Percentiles rank a stretch among this genome's conserved stretches.
Conservation (phyloP, 768 basidiomycete genomes). For the Candolleomyces aberdarensis region DNA sequence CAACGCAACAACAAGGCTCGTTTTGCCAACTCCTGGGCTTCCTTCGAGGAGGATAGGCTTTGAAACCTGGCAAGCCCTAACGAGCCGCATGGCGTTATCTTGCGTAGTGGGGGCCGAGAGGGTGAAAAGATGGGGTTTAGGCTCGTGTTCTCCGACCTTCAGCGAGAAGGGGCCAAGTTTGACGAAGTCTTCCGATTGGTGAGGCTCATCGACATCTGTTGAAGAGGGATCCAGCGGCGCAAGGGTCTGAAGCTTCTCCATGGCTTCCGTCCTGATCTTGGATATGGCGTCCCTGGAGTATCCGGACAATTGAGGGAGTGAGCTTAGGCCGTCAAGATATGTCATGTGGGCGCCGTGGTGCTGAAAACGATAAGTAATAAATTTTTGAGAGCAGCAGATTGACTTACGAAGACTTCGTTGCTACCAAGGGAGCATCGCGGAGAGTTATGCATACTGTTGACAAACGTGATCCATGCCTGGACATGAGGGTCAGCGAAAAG, state of each 20-base stretch:
- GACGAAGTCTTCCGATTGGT: conserved; percentile 35
- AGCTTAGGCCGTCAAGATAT: conserved; percentile 83
- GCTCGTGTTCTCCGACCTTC: conserved; percentile 47
- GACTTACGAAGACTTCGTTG: conserved; percentile 66
- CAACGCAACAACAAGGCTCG: conserved; percentile 85
- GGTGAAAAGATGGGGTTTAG: conserved; percentile 55
- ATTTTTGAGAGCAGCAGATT: background rate
- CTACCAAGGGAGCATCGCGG: conserved; percentile 12
- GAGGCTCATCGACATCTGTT: conserved; percentile 18
- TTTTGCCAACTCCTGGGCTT: conserved; percentile 98
- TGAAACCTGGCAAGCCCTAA: conserved; percentile 82
- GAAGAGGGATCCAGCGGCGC: conserved; percentile 42
- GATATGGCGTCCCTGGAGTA: conserved; percentile 58
- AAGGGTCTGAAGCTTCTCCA: conserved; percentile 50
- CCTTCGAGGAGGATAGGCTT: conserved; percentile 97
- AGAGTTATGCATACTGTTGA: conserved; percentile 53
- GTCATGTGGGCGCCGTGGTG: conserved; percentile 94
- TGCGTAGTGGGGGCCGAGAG: conserved; percentile 86
- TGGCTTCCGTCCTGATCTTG: conserved; percentile 60
- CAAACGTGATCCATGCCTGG: conserved; percentile 92
- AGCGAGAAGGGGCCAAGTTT: conserved; percentile 77
- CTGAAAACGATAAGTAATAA: conserved; percentile 37
- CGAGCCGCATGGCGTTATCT: conserved; percentile 83
- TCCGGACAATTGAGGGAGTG: conserved; percentile 67
- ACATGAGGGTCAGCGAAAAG: background rate